Percentiles rank a stretch among this genome's conserved stretches.
These are phyloP conservation scores for Metschnikowia henanensis DNA, from an alignment of 805 yeast species.

Conservation along the genomic window DNA sequence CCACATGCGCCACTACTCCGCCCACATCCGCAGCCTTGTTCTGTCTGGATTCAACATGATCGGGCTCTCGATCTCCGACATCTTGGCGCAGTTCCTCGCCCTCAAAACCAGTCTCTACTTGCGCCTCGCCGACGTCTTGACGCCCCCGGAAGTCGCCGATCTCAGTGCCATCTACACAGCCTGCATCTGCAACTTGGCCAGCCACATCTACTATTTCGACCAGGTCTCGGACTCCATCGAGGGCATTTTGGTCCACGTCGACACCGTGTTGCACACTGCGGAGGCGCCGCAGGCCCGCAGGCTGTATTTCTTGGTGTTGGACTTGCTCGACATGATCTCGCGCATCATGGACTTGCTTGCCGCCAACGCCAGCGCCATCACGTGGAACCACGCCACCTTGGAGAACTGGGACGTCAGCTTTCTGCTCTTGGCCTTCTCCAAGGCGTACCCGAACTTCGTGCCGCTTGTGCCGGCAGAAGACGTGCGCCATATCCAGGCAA, in stretches of 20 bases:
- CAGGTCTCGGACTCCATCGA: constrained; percentile 81
- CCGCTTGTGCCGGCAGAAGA: constrained; percentile 20
- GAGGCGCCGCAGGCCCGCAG: constrained; percentile 11
- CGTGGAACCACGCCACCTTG: constrained; percentile 43
- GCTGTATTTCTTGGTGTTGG: constrained; percentile 23
- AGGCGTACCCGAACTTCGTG: constrained; percentile 12
- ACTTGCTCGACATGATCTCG: constrained; percentile 33
- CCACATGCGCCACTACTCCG: constrained; percentile 42
- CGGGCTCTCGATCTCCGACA: constrained; percentile 83
- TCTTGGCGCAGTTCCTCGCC: constrained; percentile 56
- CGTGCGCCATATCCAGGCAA: constrained; percentile 33
- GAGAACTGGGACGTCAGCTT: constrained; percentile 46
- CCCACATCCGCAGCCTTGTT: constrained; percentile 57
- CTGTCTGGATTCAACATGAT: constrained; percentile 79
- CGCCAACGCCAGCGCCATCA: constrained; percentile 34
- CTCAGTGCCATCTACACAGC: constrained; percentile 47
- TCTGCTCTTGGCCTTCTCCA: constrained; percentile 26
- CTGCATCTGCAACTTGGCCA: constrained; percentile 68
- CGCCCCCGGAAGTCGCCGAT: constrained; percentile 23
- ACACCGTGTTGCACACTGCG: constrained; percentile 25
- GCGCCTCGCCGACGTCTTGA: constrained; percentile 22
- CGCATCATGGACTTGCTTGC: constrained; percentile 32
- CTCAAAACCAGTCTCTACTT: constrained; percentile 44
- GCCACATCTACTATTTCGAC: constrained; percentile 81
- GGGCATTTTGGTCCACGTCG: constrained; percentile 55